Percentiles rank a stretch among this genome's conserved stretches.
Conservation (phyloP, 306 rosid species). For the Carpinus viminea region DNA sequence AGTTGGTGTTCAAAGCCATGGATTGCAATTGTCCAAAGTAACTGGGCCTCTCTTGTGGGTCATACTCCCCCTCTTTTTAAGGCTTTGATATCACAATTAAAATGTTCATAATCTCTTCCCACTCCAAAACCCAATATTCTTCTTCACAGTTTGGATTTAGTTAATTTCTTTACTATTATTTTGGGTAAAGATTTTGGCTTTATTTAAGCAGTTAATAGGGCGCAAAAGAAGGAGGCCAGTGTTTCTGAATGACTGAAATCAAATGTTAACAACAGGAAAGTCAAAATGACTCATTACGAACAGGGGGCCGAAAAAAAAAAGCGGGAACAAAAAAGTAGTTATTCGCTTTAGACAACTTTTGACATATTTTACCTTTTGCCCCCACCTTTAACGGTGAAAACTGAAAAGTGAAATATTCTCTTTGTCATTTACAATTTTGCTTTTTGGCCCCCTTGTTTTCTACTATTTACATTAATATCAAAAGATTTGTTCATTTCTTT, state of each 20-base stretch:
- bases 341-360: conserved; percentile 49
- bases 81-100: conserved; percentile 27
- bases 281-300: conserved; percentile 34
- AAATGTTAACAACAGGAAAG: conserved; percentile 32
- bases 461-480: background rate
- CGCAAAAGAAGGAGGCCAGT: conserved; percentile 28
- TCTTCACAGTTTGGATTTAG: conserved; percentile 15
- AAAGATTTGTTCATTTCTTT: background rate
- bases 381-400: conserved; percentile 31
- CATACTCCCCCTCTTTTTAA: conserved; percentile 31
- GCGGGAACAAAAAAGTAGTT: conserved; percentile 45
- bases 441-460: too few species aligned
- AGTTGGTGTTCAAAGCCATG: conserved; percentile 64
- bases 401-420: conserved; percentile 9
- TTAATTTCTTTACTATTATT: conserved; percentile 11
- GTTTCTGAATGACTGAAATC: conserved; percentile 13
- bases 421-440: background rate
- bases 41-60: conserved; percentile 89
- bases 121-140: conserved; percentile 27
- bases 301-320: conserved; percentile 14
- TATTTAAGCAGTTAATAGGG: conserved; percentile 34
- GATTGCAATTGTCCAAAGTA: conserved; percentile 84
- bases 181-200: conserved; percentile 1
- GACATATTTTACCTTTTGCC: conserved; percentile 46
- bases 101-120: conserved; percentile 30